These are phyloP conservation scores for Ochromonas danica DNA, from an alignment of 108 stramenopile species.

Conservation along the genomic window DNA sequence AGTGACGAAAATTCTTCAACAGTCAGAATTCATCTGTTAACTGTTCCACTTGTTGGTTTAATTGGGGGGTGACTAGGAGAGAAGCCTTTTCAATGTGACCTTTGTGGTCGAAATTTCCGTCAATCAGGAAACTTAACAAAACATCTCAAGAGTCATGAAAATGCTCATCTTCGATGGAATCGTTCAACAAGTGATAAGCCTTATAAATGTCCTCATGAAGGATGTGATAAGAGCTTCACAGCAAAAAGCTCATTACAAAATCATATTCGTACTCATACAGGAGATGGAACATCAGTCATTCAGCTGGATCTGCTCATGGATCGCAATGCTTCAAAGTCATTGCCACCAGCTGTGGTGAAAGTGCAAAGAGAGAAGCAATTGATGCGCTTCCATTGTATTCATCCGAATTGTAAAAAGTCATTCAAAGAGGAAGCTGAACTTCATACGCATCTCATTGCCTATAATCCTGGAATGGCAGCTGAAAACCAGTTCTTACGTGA, in stretches of 20 bases:
- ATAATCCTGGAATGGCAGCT: conserved; percentile 1
- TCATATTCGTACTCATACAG: conserved; percentile 52
- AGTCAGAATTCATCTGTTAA: neutral
- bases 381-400: conserved; percentile 1
- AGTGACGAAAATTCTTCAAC: too few relatives aligned
- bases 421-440: conserved; percentile 1
- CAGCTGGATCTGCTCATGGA: too few relatives aligned
- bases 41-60: neutral
- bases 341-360: too few relatives aligned
- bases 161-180: conserved; percentile 42
- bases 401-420: conserved; percentile 1
- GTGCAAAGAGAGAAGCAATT: too few relatives aligned
- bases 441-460: neutral
- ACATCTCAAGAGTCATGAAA: conserved; percentile 36
- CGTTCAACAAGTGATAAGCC: conserved; percentile 39
- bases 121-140: conserved; percentile 42
- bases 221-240: conserved; percentile 50
- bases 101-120: conserved; percentile 40
- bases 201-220: conserved; percentile 37
- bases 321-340: too few relatives aligned
- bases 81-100: conserved; percentile 29
- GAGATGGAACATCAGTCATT: too few relatives aligned
- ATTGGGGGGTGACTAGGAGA: too few relatives aligned
- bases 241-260: conserved; percentile 45
- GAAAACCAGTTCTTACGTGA: neutral